Conservation (phyloP, 2,329 filamentous ascomycete genomes). For the Aspergillus fumigatiaffinis region DNA sequence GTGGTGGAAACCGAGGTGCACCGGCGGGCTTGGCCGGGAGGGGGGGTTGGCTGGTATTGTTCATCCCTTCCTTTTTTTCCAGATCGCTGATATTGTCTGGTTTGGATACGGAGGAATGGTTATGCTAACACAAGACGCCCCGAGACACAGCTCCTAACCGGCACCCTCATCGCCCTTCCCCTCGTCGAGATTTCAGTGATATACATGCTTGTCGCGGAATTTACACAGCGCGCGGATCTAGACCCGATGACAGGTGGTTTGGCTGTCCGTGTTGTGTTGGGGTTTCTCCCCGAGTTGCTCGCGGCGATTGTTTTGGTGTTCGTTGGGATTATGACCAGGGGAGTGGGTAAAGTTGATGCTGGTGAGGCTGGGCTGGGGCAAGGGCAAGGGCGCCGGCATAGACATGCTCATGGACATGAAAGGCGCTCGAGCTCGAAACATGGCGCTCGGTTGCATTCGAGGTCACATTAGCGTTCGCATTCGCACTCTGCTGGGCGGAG, state of each 20-base stretch:
- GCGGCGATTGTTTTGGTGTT: neutral
- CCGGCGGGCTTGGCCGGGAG: neutral
- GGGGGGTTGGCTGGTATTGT: neutral
- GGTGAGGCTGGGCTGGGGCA: neutral
- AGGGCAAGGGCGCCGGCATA: neutral
- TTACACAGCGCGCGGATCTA: slow-evolving; percentile 2
- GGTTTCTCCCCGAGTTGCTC: neutral
- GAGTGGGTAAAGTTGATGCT: neutral
- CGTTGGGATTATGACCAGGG: neutral
- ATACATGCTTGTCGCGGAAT: slow-evolving; percentile 2
- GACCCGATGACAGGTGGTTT: slow-evolving; percentile 1
- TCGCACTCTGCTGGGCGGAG: neutral
- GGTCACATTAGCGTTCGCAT: neutral
- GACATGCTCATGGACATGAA: neutral
- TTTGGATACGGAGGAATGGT: neutral
- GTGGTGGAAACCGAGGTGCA: too few relatives aligned
- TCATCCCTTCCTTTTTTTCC: neutral
- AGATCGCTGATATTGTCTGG: neutral
- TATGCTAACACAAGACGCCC: neutral
- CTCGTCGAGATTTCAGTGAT: slow-evolving; percentile 1
- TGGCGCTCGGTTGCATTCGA: neutral
- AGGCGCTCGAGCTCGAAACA: neutral
- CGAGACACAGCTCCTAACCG: neutral
- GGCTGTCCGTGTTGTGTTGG: slow-evolving; percentile 3
- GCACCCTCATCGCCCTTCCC: neutral